Percentiles rank a stretch among this genome's conserved stretches.
Conservation (phyloP, 768 basidiomycete genomes). For the Brasilioporus rufonigricans region DNA sequence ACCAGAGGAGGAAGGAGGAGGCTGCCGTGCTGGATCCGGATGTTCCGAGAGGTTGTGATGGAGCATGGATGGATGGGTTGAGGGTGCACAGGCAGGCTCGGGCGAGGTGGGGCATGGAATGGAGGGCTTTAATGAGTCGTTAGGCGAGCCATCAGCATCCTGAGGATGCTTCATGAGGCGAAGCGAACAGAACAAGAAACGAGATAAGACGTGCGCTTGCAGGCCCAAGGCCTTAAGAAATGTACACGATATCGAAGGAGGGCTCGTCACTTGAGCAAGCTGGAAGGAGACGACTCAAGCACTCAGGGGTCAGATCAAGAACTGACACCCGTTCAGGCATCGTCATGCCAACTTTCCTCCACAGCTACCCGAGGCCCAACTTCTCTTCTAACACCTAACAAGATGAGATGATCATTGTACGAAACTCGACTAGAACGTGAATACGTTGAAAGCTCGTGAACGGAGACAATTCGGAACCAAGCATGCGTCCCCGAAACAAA, state of each 20-base stretch:
- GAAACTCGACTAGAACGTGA: conserved; percentile 12
- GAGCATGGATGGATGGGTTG: conserved; percentile 13
- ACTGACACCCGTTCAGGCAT: neutral
- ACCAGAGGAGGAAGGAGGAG: neutral
- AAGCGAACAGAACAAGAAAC: conserved; percentile 21
- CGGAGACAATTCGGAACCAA: neutral
- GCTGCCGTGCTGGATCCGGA: conserved; percentile 4
- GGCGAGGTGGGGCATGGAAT: conserved; percentile 1
- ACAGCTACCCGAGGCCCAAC: neutral
- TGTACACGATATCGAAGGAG: neutral
- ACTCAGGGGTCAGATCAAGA: conserved; percentile 19
- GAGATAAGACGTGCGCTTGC: conserved; percentile 8
- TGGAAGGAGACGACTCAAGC: conserved; percentile 19
- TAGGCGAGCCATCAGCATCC: conserved; percentile 47
- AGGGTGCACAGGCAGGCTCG: conserved; percentile 4
- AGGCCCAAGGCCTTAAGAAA: no score
- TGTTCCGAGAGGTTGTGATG: conserved; percentile 11
- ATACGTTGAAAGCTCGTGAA: neutral
- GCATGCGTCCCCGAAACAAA: conserved; percentile 1
- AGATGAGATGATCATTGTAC: neutral
- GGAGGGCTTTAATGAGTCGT: conserved; percentile 9
- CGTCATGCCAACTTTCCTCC: no score
- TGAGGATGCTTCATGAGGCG: conserved; percentile 38
- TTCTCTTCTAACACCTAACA: neutral
- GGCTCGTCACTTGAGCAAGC: conserved; percentile 24